Base-by-base conservation (phyloP, 176 grass and related monocot species). In the Cenchrus fungigraminus region DNA sequence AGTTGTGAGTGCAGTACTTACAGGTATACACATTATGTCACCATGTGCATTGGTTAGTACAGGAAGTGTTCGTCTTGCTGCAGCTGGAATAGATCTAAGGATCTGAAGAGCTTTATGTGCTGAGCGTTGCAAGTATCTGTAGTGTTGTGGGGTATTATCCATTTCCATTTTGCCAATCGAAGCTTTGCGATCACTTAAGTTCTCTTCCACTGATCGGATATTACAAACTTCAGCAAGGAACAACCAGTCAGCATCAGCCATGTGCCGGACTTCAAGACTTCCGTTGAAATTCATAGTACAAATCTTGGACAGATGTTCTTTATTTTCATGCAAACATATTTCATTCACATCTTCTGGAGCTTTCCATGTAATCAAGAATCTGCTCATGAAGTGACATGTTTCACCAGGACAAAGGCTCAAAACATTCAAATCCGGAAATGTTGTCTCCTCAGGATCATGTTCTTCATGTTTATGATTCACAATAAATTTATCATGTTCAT, bases 211-310 rank as follows among this genome's bases (percentile, higher is more conserved):
- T 76, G 50, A 49, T 47, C 11, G 37, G 34, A 57, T 87, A 76
- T 79, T 88, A 86, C 80, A 93, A 80, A 92, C 53, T 81, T 87
- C 76, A 43, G 79, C 79, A 82, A 98, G 93, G 89, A 93, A 98
- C 83, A 98, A 82, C 95, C 95, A 95, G 68, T 95, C 95, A 2
- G 76, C 66, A 86, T 98, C 95, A 70, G 89, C 78, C 93, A 98
- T 93, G 83, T 83, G 89, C 25, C 95, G 85, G 83, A 98, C 37
- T 80, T 65, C 29, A 25, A 93, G 25, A 70, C 81, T 77, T 82
- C 13, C 85, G 12, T 90, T 87, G 34, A 72, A 32, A 79, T 82
- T 84, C 47, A 74, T 40, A 58, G 61, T 73, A 86, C 89, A 95
- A 79, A 91, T 74, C 49, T 91, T 85, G 76, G 89, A 98, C 45